Evolutionary conservation across 2,329 filamentous ascomycete species (phyloP), one percentile per base, ranked within the genome.

Genomic region (Botrytis sinoallii): DNA sequence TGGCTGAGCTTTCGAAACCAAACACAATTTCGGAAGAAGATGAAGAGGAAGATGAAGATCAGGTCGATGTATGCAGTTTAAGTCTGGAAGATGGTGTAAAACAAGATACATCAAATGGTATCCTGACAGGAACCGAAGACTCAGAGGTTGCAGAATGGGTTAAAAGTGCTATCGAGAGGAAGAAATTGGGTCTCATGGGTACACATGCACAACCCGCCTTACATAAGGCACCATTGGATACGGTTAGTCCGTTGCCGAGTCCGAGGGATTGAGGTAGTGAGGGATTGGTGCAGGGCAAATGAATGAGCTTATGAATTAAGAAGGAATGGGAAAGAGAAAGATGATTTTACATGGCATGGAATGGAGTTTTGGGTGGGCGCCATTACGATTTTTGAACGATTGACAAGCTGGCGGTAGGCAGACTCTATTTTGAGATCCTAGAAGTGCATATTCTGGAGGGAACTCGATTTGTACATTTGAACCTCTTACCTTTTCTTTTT

Each of bases 101-200:
- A 40, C 35, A 35, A 25, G 55, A 69, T 48, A 25, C 35, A 52
- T 44, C 52, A 32, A 22, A 48, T 46, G 35, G 35, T n/a, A 65
- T 73, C 22, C 8, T 55, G 35, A 61, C 42, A 20, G 79, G 81
- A 38, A 78, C 78, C 0, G 89, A 91, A 71, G 95, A 99, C 78
- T 84, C 87, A 55, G 95, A 98, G 81, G 93, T 98, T 8, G 93
- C 93, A 0, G 87, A 89, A 42, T 99, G 96, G 96, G 95, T 97
- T 1, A 87, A 86, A 57, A 85, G 84, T 10, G 92, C 93, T 29
- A 83, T 98, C 60, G 89, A 92, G 76, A 88, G 88, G 79, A 90
- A 90, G 79, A 86, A 85, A 75, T 87, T 85, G 3, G 92, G 89
- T 25, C 84, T 84, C 64, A 88, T 84, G 80, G 84, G 52, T 80